phyloP scores from a whole-genome alignment of 768 basidiomycete species.

The Lactifluus rugatus region DNA sequence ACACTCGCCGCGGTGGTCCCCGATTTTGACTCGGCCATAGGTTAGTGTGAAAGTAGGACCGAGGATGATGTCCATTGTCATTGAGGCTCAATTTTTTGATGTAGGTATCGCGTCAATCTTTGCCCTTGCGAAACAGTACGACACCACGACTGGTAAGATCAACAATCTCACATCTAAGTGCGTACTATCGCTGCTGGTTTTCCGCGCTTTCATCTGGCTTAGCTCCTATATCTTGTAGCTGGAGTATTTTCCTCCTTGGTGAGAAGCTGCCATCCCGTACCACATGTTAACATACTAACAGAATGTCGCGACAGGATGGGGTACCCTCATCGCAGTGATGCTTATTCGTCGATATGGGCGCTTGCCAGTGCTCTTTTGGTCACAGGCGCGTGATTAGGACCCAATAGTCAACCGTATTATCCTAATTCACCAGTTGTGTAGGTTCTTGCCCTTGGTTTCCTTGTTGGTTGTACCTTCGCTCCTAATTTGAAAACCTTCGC shows the following conservation, averaged over 20 bases:
- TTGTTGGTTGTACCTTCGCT: slow-evolving; percentile 50
- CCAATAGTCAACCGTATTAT: not conserved
- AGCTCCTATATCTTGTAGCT: slow-evolving; percentile 28
- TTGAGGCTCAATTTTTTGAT: not conserved
- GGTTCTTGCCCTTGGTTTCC: slow-evolving; percentile 48
- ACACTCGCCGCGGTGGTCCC: slow-evolving; percentile 58
- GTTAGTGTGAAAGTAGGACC: slow-evolving; percentile 25
- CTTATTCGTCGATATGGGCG: slow-evolving; percentile 54
- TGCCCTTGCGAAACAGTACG: slow-evolving; percentile 42
- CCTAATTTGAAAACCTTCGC: slow-evolving; percentile 48
- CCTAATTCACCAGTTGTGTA: slow-evolving; percentile 18
- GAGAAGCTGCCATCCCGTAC: slow-evolving; percentile 15
- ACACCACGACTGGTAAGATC: slow-evolving; percentile 46
- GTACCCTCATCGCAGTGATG: slow-evolving; percentile 54
- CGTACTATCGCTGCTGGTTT: not conserved
- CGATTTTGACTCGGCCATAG: slow-evolving; percentile 58
- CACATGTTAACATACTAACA: not conserved
- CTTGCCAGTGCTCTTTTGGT: slow-evolving; percentile 63
- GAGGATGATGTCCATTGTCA: not conserved
- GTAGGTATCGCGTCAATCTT: slow-evolving; percentile 55
- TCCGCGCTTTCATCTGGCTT: slow-evolving; percentile 20
- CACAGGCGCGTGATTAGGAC: slow-evolving; percentile 35
- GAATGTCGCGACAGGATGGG: slow-evolving; percentile 35
- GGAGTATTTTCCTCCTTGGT: slow-evolving; percentile 59
- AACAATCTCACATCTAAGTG: slow-evolving; percentile 52